These are phyloP conservation scores for Podospora didyma DNA, from an alignment of 495 filamentous ascomycete genomes.

Conservation along the genomic window DNA sequence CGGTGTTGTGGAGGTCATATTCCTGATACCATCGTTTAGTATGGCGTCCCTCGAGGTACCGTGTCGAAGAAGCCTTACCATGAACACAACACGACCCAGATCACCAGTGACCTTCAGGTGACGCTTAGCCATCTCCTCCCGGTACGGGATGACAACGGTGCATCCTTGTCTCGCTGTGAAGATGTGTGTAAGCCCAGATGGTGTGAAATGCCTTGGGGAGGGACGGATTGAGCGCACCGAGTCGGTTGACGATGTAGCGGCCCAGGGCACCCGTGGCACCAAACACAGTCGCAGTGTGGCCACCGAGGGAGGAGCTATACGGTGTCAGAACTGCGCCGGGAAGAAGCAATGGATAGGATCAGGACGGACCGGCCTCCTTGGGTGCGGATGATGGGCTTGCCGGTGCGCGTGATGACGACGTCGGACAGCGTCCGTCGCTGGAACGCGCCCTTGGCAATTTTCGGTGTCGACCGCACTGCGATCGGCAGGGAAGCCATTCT, in stretches of 20 bases:
- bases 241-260: slow-evolving; percentile 93
- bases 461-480: slow-evolving; percentile 41
- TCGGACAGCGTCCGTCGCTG: slow-evolving; percentile 62
- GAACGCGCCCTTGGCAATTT: slow-evolving; percentile 21
- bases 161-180: slow-evolving; percentile 78
- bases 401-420: slow-evolving; percentile 78
- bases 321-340: slow-evolving; percentile 67
- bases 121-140: slow-evolving; percentile 96
- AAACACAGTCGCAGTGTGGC: slow-evolving; percentile 95
- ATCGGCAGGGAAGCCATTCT: slow-evolving; percentile 47
- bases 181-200: slow-evolving; percentile 32
- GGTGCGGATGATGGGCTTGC: slow-evolving; percentile 77
- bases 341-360: slow-evolving; percentile 29
- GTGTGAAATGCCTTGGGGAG: slow-evolving; percentile 19
- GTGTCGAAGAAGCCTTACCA: slow-evolving; percentile 45
- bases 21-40: slow-evolving; percentile 53
- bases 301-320: slow-evolving; percentile 45
- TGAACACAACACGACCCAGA: slow-evolving; percentile 81
- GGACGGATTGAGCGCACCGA: slow-evolving; percentile 56
- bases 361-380: slow-evolving; percentile 74
- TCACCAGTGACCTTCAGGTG: slow-evolving; percentile 95
- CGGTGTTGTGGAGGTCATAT: slow-evolving; percentile 91
- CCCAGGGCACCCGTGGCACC: slow-evolving; percentile 95
- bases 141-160: slow-evolving; percentile 87
- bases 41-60: slow-evolving; percentile 2